Conservation (phyloP, 2,329 filamentous ascomycete species). For the Bipolaris zeicola region DNA sequence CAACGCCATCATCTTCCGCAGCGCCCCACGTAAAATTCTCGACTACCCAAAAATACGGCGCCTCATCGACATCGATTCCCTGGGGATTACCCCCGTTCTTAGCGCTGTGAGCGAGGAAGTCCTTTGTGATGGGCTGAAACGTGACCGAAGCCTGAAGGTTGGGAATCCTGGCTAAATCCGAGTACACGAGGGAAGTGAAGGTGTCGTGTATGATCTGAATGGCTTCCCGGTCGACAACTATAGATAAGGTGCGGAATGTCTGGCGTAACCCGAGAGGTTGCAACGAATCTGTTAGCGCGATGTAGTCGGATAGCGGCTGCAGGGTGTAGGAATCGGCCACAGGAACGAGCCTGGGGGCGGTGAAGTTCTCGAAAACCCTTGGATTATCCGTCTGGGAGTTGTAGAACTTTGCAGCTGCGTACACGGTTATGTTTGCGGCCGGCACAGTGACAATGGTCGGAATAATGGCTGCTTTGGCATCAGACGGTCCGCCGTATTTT, state of each 20-base stretch:
- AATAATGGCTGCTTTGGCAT: constrained; percentile 28
- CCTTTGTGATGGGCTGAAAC: constrained; percentile 29
- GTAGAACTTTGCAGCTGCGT: constrained; percentile 27
- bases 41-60: constrained; percentile 27
- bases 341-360: constrained; percentile 20
- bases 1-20: constrained; percentile 12
- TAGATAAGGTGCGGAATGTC: constrained; percentile 22
- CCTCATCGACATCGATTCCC: constrained; percentile 20
- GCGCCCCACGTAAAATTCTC: constrained; percentile 20
- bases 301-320: constrained; percentile 20
- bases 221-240: constrained; percentile 21
- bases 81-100: constrained; percentile 28
- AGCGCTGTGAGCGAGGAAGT: constrained; percentile 20
- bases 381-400: constrained; percentile 22
- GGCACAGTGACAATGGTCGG: constrained; percentile 27
- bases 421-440: constrained; percentile 17
- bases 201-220: constrained; percentile 22
- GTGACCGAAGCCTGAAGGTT: constrained; percentile 21
- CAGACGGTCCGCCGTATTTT: constrained; percentile 18
- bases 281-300: constrained; percentile 16
- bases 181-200: constrained; percentile 16
- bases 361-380: constrained; percentile 28
- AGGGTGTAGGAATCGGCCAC: constrained; percentile 21
- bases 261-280: constrained; percentile 22
- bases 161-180: constrained; percentile 6